A percentile compares a stretch with the other conserved stretches of the same genome.
These are phyloP conservation scores for Fusarium virguliforme DNA, from an alignment of 2,329 filamentous ascomycete genomes.

Conservation along the genomic window DNA sequence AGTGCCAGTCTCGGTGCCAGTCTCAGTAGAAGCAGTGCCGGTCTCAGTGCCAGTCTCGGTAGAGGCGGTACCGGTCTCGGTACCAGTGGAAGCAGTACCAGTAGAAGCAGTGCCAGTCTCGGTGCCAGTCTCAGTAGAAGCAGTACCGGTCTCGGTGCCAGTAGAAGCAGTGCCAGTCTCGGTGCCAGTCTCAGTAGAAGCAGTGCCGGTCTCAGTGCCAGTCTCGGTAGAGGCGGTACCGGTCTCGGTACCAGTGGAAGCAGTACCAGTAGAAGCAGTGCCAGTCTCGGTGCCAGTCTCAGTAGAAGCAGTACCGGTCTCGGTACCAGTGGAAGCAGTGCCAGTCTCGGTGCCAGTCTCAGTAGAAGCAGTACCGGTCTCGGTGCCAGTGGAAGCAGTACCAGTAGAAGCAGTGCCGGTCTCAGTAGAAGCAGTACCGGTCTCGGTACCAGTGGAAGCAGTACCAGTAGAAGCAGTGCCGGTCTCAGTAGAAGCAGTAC, in stretches of 20 bases:
- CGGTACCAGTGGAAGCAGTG: background rate
- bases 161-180: slow-evolving; percentile 10
- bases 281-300: background rate
- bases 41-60: background rate
- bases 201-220: background rate
- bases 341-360: slow-evolving; percentile 20
- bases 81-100: slow-evolving; percentile 17
- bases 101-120: slow-evolving; percentile 17
- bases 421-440: slow-evolving; percentile 16
- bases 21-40: background rate
- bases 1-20: slow-evolving; percentile 27
- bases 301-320: background rate
- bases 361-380: slow-evolving; percentile 17
- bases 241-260: background rate
- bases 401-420: slow-evolving; percentile 1
- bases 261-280: background rate
- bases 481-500: background rate
- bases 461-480: slow-evolving; percentile 12
- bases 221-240: background rate
- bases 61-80: background rate
- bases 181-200: slow-evolving; percentile 15
- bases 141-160: background rate
- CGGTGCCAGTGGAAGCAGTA: slow-evolving; percentile 24
- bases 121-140: background rate
- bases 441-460: slow-evolving; percentile 24